A percentile compares a stretch with the other conserved stretches of the same genome.
phyloP scores from a whole-genome alignment of 164 flowering plant species.

The Nymphaea thermarum region DNA sequence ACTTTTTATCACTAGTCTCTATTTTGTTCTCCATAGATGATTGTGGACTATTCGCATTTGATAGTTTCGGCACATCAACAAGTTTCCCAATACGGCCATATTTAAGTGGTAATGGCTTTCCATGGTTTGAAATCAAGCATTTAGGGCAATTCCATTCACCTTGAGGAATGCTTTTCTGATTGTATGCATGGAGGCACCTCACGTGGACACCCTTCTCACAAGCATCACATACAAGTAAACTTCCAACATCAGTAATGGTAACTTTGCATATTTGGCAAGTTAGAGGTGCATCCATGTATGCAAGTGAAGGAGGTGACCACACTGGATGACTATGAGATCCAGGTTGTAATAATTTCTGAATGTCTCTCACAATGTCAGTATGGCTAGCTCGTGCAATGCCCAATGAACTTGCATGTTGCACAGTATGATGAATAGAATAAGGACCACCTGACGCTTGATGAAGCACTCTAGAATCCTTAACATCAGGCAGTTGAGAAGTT shows the following conservation, averaged over 20 bases:
- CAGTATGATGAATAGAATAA: constrained; percentile 28
- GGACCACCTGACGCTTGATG: constrained; percentile 30
- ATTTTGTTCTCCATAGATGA: constrained; percentile 32
- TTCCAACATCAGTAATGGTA: constrained; percentile 49
- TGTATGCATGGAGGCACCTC: constrained; percentile 56
- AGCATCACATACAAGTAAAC: constrained; percentile 77
- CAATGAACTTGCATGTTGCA: constrained; percentile 25
- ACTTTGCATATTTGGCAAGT: constrained; percentile 67
- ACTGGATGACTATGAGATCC: constrained; percentile 40
- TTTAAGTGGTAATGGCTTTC: constrained; percentile 87
- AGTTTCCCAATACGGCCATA: constrained; percentile 91
- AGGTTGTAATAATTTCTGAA: constrained; percentile 67
- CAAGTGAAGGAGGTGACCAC: constrained; percentile 85
- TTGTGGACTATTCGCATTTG: constrained; percentile 26
- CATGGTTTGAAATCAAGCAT: constrained; percentile 56
- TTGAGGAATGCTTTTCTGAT: constrained; percentile 56
- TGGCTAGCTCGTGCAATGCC: constrained; percentile 36
- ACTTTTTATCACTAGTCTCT: constrained; percentile 26
- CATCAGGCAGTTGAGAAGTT: constrained; percentile 29
- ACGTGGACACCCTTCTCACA: constrained; percentile 89
- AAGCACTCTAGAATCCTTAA: constrained; percentile 24
- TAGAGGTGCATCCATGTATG: constrained; percentile 75
- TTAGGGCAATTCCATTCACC: constrained; percentile 85
- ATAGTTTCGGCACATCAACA: constrained; percentile 22
- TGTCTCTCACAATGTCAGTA: constrained; percentile 52